phyloP scores from a whole-genome alignment of 2,329 filamentous ascomycete genomes.

The Pseudogymnoascus sp. region DNA sequence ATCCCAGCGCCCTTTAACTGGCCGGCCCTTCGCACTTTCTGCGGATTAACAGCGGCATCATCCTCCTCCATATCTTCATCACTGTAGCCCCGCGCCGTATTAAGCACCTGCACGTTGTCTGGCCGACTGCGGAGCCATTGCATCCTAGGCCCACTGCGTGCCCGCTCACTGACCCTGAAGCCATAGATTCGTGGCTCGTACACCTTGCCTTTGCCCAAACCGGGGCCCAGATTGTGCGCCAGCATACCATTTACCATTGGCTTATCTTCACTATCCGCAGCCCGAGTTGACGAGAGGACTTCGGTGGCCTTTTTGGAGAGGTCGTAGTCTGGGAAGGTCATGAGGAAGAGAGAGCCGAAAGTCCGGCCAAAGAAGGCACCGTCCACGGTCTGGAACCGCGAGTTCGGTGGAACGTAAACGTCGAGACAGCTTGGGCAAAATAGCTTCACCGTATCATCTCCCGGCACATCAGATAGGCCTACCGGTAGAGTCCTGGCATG shows the following conservation, averaged over 20 bases:
- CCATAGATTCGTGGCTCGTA: constrained; percentile 97
- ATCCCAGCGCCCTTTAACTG: constrained; percentile 1
- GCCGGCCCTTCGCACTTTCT: constrained; percentile 14
- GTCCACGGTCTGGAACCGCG: constrained; percentile 92
- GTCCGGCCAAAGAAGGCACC: constrained; percentile 98
- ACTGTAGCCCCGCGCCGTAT: constrained; percentile 59
- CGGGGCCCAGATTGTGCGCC: constrained; percentile 78
- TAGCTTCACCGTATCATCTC: constrained; percentile 95
- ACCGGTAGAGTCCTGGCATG: constrained; percentile 86
- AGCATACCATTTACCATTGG: constrained; percentile 75
- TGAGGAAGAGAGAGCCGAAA: constrained; percentile 93
- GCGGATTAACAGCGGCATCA: constrained; percentile 35
- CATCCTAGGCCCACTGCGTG: constrained; percentile 88
- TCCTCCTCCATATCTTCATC: constrained; percentile 51
- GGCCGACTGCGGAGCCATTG: constrained; percentile 89
- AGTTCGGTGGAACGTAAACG: constrained; percentile 95
- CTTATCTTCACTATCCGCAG: constrained; percentile 33
- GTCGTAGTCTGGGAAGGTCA: constrained; percentile 96
- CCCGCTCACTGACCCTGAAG: constrained; percentile 86
- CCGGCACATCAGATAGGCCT: constrained; percentile 87
- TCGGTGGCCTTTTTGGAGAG: constrained; percentile 64
- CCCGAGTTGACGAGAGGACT: constrained; percentile 36
- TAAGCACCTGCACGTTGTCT: constrained; percentile 68
- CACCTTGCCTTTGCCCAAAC: constrained; percentile 71
- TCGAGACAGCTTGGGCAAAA: constrained; percentile 97